phyloP scores from a whole-genome alignment of 2,329 filamentous ascomycete species.

The Graphilbum fragrans region DNA sequence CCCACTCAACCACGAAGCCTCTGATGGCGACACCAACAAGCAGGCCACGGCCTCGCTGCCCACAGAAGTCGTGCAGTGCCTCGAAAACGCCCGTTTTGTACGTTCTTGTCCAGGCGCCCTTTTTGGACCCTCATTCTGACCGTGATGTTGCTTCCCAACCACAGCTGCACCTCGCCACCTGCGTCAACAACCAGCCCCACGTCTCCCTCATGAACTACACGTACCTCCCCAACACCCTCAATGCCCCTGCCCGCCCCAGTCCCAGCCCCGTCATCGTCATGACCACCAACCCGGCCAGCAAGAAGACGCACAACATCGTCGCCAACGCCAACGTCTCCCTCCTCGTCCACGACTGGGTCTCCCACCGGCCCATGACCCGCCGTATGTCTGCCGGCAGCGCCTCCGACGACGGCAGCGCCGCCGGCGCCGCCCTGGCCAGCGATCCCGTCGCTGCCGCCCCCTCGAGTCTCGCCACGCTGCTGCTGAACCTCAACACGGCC shows the following conservation, averaged over 20 bases:
- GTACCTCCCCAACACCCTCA: conserved; percentile 72
- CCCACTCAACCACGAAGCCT: conserved; percentile 64
- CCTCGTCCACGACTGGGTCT: conserved; percentile 96
- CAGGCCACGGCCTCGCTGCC: conserved; percentile 61
- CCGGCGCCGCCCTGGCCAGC: background rate
- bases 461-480: conserved; percentile 67
- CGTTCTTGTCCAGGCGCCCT: conserved; percentile 17
- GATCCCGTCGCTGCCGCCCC: conserved; percentile 18
- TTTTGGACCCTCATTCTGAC: background rate
- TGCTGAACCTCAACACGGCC: conserved; percentile 84
- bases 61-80: conserved; percentile 74
- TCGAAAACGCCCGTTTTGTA: conserved; percentile 93
- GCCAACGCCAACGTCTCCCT: conserved; percentile 81
- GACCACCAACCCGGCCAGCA: conserved; percentile 73
- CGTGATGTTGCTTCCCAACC: background rate
- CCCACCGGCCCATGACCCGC: conserved; percentile 71
- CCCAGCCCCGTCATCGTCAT: conserved; percentile 78
- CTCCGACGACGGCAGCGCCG: conserved; percentile 21
- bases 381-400: conserved; percentile 47
- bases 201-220: conserved; percentile 99
- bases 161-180: conserved; percentile 91
- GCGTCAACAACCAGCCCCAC: conserved; percentile 69
- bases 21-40: conserved; percentile 60
- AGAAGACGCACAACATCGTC: conserved; percentile 71
- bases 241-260: background rate